phyloP scores from a whole-genome alignment of 805 yeast genomes.

The Candida awuae region DNA sequence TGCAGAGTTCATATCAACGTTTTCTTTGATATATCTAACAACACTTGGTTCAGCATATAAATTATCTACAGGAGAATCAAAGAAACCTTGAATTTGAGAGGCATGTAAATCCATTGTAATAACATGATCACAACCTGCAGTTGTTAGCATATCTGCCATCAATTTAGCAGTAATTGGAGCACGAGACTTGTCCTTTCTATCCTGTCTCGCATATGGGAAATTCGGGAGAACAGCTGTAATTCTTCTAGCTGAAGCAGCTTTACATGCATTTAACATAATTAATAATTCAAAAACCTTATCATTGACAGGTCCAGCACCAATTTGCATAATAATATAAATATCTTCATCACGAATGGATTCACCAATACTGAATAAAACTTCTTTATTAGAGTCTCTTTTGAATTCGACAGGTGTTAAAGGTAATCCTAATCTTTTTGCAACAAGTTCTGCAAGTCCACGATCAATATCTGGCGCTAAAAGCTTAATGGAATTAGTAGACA shows the following conservation, averaged over 20 bases:
- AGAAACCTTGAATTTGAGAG: slow-evolving; percentile 84
- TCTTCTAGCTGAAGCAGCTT: slow-evolving; percentile 74
- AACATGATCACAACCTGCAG: slow-evolving; percentile 82
- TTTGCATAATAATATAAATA: slow-evolving; percentile 69
- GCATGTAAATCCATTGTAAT: slow-evolving; percentile 86
- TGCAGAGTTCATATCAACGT: slow-evolving; percentile 49
- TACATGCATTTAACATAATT: slow-evolving; percentile 76
- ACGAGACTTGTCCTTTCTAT: slow-evolving; percentile 74
- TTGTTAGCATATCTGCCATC: slow-evolving; percentile 72
- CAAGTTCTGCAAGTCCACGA: slow-evolving; percentile 61
- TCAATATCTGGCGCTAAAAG: slow-evolving; percentile 62
- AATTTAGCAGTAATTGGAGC: slow-evolving; percentile 83
- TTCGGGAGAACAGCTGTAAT: slow-evolving; percentile 78
- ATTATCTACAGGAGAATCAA: slow-evolving; percentile 76
- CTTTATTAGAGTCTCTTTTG: slow-evolving; percentile 62
- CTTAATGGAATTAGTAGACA: slow-evolving; percentile 70
- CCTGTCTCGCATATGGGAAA: slow-evolving; percentile 86
- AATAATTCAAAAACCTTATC: slow-evolving; percentile 67
- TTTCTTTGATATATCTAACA: slow-evolving; percentile 62
- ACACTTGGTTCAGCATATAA: slow-evolving; percentile 80
- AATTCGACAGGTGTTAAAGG: slow-evolving; percentile 54
- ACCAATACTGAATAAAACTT: slow-evolving; percentile 67
- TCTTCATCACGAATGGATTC: slow-evolving; percentile 84
- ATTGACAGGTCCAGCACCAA: slow-evolving; percentile 70
- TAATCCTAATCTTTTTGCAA: slow-evolving; percentile 49